Evolutionary conservation across 371 early-diverging fungal genomes (phyloP).

Genomic region (Mortierella sp.): DNA sequence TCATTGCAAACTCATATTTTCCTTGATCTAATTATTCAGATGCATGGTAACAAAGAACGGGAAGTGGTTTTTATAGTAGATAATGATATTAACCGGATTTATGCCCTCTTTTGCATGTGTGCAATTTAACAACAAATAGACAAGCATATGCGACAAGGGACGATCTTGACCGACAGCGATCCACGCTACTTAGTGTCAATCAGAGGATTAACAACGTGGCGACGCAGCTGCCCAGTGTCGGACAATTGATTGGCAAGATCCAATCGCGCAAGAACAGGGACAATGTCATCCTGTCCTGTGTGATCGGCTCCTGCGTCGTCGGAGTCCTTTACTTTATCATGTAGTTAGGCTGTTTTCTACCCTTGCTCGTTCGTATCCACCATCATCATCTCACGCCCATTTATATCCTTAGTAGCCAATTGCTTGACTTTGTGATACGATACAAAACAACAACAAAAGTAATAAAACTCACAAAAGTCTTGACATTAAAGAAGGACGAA

Average conservation of each 20-base stretch:
- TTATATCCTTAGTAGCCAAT: background rate
- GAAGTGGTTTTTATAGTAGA: background rate
- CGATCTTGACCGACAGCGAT: constrained; percentile 47
- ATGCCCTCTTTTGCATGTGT: background rate
- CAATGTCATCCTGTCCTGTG: constrained; percentile 55
- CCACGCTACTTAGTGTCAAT: constrained; percentile 44
- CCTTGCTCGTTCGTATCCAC: background rate
- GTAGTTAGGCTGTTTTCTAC: background rate
- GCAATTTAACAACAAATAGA: constrained; percentile 7
- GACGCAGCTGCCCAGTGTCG: constrained; percentile 49
- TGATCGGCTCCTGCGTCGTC: constrained; percentile 55
- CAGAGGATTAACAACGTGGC: constrained; percentile 54
- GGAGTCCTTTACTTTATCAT: constrained; percentile 48
- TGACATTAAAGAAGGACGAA: too few species aligned
- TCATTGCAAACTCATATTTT: background rate
- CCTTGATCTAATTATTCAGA: background rate
- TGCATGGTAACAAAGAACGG: background rate
- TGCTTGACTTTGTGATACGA: background rate
- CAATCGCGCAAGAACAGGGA: constrained; percentile 54
- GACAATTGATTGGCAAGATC: constrained; percentile 55
- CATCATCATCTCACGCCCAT: too few species aligned
- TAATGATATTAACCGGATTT: background rate
- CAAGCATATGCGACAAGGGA: constrained; percentile 55
- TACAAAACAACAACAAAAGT: background rate
- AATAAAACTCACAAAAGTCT: too few species aligned